phyloP scores from a whole-genome alignment of 202 grass and related monocot species.

The Schoenoplectus triqueter region DNA sequence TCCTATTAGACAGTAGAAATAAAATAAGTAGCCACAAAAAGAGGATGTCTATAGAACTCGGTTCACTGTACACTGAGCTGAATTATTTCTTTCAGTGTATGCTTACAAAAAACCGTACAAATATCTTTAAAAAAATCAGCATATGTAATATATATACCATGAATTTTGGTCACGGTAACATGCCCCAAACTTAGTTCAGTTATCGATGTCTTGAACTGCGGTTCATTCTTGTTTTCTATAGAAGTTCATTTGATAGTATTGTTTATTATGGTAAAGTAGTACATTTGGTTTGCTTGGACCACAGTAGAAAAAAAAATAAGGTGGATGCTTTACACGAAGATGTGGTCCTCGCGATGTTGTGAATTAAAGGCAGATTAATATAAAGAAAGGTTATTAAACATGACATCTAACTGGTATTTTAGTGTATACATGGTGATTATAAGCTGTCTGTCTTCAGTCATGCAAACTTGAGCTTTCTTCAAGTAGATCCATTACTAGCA shows the following conservation, averaged over 20 bases:
- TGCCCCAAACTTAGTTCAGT: neutral
- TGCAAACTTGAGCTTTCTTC: neutral
- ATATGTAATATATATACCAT: neutral
- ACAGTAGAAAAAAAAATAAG: neutral
- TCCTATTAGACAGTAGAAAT: neutral
- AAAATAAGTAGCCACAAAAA: neutral
- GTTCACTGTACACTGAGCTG: slow-evolving; percentile 1
- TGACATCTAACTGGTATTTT: neutral
- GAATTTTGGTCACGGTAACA: neutral
- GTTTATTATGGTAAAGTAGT: neutral
- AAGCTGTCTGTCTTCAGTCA: neutral
- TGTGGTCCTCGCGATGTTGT: slow-evolving; percentile 29
- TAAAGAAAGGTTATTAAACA: neutral
- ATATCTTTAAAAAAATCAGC: slow-evolving; percentile 7
- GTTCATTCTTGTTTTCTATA: neutral
- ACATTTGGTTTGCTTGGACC: slow-evolving; percentile 29
- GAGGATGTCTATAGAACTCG: neutral
- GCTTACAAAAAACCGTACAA: neutral
- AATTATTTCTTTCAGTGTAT: neutral
- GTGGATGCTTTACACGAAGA: neutral
- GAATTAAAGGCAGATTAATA: neutral
- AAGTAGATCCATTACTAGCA: too few species aligned
- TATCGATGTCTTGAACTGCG: neutral
- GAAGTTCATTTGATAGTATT: neutral
- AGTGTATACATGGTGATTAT: neutral